Percentiles rank a stretch among this genome's conserved stretches.
Conservation (phyloP, 2,329 filamentous ascomycete species). For the Nothomitra cinnamomea region DNA sequence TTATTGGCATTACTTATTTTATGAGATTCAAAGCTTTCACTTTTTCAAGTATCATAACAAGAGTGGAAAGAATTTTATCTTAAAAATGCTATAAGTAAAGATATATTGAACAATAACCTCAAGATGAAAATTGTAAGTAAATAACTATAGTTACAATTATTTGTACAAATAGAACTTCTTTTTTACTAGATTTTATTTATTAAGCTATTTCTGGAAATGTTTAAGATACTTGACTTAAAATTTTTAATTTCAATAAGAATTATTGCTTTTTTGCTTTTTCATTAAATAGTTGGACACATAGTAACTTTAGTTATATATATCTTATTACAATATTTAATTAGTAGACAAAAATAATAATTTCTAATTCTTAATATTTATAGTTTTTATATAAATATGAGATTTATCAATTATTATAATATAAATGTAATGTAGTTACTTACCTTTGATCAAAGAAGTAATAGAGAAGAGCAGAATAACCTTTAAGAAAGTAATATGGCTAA, state of each 20-base stretch:
- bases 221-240: neutral
- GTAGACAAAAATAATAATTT: neutral
- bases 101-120: neutral
- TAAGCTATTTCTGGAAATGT: neutral
- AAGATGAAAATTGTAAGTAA: neutral
- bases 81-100: neutral
- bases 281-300: neutral
- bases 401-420: conserved; percentile 2
- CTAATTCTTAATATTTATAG: conserved; percentile 3
- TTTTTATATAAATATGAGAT: neutral
- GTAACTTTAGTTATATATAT: neutral
- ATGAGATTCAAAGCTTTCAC: too few species aligned
- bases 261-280: neutral
- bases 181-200: neutral
- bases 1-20: too few species aligned
- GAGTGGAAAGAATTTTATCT: neutral
- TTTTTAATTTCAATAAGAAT: neutral
- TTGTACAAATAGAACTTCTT: neutral
- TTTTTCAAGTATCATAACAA: neutral
- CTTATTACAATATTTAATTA: neutral
- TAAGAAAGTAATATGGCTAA: too few species aligned
- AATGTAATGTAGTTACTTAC: too few species aligned
- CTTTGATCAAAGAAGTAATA: too few species aligned
- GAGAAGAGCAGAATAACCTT: too few species aligned
- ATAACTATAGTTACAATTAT: neutral